Evolutionary conservation across 106 monocot genomes (phyloP), one percentile per base, ranked within the genome.

Genomic region (Dioscorea dumetorum): DNA sequence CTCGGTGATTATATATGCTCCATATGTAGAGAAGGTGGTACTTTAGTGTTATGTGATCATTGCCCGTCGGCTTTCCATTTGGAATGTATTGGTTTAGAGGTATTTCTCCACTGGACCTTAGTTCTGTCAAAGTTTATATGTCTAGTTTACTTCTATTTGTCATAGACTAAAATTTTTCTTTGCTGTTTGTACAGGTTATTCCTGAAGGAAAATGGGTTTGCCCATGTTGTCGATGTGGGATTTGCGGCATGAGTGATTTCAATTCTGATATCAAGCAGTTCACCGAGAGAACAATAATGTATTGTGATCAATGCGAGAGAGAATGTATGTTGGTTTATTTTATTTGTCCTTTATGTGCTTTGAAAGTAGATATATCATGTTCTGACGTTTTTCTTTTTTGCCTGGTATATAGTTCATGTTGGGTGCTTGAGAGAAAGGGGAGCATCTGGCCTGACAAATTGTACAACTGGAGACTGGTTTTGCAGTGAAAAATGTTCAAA

Each of bases 191-290:
- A 67, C 66, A 91, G 91, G 81, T 54, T 28, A 62, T 81, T 18
- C 91, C 91, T 21, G 72, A 82, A 48, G 91, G 81, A 70, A 75
- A 79, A 33, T 91, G 91, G 91, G 84, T 72, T 24, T 91, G 91
- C 63, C 79, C 87, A 48, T 79, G 79, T 49, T 91, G 91, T 76
- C 68, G 41, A 74, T 91, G 91, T 62, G 70, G 74, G 14, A 70
- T 82, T 13, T 91, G 91, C 75, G 79, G 81, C 54, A 18, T 31
- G 23, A 72, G 87, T 70, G 84, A 90, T 63, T 90, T 79, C 71
- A 81, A 84, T 52, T 28, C 24, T 74, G 65, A 79, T n/a, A 68
- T 66, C 20, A 58, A 70, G 24, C 64, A 68, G 16, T 79, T 90
- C 57, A 83, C 83, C 19, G 79, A 72, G 19, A 71, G 72, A 59